These are phyloP conservation scores for Tulasnella sp. DNA, from an alignment of 768 basidiomycete genomes.

Conservation along the genomic window DNA sequence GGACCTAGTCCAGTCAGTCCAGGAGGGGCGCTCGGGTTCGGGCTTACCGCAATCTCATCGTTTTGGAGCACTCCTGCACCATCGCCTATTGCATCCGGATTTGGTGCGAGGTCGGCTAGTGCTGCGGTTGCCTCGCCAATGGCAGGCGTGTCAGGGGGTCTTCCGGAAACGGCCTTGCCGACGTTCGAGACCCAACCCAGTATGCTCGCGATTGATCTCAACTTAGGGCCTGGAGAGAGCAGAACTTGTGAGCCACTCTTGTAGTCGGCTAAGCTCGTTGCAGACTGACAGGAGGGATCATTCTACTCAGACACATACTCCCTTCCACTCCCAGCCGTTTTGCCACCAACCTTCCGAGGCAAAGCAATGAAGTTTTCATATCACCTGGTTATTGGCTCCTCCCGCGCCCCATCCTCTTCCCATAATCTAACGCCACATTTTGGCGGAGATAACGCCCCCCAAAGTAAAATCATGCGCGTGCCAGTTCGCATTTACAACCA, in stretches of 20 bases:
- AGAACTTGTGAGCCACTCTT: conserved; percentile 57
- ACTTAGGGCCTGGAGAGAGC: conserved; percentile 73
- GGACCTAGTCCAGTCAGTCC: conserved; percentile 25
- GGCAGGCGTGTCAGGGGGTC: conserved; percentile 1
- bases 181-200: conserved; percentile 79
- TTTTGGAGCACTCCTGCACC: background rate
- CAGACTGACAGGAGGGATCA: background rate
- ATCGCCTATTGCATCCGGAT: conserved; percentile 34
- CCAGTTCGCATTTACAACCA: conserved; percentile 88
- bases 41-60: conserved; percentile 27
- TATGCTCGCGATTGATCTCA: conserved; percentile 83
- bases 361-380: conserved; percentile 80
- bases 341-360: conserved; percentile 89
- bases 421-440: conserved; percentile 22
- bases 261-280: conserved; percentile 10
- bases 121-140: background rate
- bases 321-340: conserved; percentile 59
- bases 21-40: conserved; percentile 23
- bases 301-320: conserved; percentile 62
- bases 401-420: conserved; percentile 44
- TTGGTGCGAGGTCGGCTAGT: background rate
- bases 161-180: conserved; percentile 48
- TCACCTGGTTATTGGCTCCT: conserved; percentile 82
- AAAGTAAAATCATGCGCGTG: conserved; percentile 77
- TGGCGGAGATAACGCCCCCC: conserved; percentile 41